Evolutionary conservation across 139 green algal genomes (phyloP), one percentile per base, ranked within the genome.

Genomic region (Chlorella sp.): DNA sequence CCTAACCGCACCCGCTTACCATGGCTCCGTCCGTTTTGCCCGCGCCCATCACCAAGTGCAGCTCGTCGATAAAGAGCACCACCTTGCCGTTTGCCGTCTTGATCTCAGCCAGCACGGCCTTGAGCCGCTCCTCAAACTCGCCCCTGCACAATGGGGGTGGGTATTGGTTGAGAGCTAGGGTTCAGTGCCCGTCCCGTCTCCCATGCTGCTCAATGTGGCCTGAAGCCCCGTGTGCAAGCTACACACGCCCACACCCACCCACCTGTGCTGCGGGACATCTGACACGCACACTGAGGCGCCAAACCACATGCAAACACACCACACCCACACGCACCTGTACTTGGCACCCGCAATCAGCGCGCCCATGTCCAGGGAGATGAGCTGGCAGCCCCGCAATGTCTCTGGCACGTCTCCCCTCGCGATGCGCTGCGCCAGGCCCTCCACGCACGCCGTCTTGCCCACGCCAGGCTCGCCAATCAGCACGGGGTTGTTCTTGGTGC

Each of bases 401-500:
- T 81, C 84, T 1, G 93, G 93, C n/a, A 97, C 87, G 74, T 98
- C 92, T 20, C 88, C 88, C 50, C 83, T 78, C 1, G 91, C 85
- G 35, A 96, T 93, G 35, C 92, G 88, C 86, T 97, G 93, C 20
- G 94, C 94, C 36, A 98, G 87, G 5, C 94, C 93, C 83, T 97
- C 93, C 31, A 87, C 86, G 42, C 95, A 94, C 4, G 91, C 91
- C 5, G 91, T 96, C 72, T 85, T 85, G 63, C 80, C 80, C 42
- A 82, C 80, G 26, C 80, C 92, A n/a, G 92, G 92, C 76, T 96
- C 90, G 3, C 92, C 94, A 35, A 98, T 93, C 36, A 99, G 86
- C 63, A 98, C 91, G 0, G 95, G 95, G 82, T 99, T 99, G 91
- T 98, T 99, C 87, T 99, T 99, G 67, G 88, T 96, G 67, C 92